Evolutionary conservation across 2,329 filamentous ascomycete species (phyloP), one percentile per base, ranked within the genome.

Genomic region (Plectosphaerella cucumerina): DNA sequence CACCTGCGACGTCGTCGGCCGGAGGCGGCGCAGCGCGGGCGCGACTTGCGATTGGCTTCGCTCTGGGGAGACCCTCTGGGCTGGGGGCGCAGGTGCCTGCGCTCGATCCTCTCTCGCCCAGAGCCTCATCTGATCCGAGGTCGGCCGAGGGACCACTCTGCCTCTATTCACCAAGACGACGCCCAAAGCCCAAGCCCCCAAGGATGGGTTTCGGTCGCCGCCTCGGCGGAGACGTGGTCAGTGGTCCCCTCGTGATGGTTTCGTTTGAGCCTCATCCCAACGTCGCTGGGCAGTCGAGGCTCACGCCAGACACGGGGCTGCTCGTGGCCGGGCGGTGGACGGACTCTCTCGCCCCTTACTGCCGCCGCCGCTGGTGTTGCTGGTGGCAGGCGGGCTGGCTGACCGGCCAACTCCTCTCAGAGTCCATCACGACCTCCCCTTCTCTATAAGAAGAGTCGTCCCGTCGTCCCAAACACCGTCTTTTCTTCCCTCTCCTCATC

Each of bases 201-300:
- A 47, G 45, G 45, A 15, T 21, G 20, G 17, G 45, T 47, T 47
- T 47, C 45, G 45, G 45, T 42, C 33, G 34, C 45, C 18, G 34
- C n/a, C n/a, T n/a, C 26, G 26, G 26, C 26, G 26, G 26, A 11
- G 26, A 31, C 26, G 26, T 31, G 35, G 17, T 14, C n/a, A n/a
- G n/a, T n/a, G n/a, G n/a, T n/a, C n/a, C 34, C 33, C 45, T 47
- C 45, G 33, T 47, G 45, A 47, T 47, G 45, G 31, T 41, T 39
- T n/a, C 45, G 45, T 47, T 47, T 47, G 45, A 47, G 45, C 35
- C 33, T 47, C 45, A 47, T 47, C 45, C 17, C 45, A 47, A 20
- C 39, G 39, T 21, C 18, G 18, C 18, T 10, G 10, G 9, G 12
- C 43, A 31, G 42, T 17, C n/a, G 43, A n/a, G 26, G 43, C 43